Percentiles rank a stretch among this genome's conserved stretches.
These are phyloP conservation scores for Wilcoxina mikolae DNA, from an alignment of 495 filamentous ascomycete species.

Conservation along the genomic window DNA sequence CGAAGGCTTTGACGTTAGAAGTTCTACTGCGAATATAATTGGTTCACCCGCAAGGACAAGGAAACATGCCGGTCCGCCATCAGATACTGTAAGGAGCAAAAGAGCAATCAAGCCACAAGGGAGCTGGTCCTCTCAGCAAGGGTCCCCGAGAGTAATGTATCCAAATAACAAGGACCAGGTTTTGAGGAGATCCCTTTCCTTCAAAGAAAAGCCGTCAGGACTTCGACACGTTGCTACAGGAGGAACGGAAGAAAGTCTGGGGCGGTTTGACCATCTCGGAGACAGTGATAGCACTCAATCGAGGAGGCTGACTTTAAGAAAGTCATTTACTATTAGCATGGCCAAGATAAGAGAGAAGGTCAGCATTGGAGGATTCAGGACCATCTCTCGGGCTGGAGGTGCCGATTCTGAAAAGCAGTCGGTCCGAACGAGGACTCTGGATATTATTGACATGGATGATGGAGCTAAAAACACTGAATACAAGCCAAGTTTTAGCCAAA, in stretches of 20 bases:
- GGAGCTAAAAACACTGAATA: neutral
- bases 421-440: neutral
- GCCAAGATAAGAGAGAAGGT: slow-evolving; percentile 20
- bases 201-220: slow-evolving; percentile 5
- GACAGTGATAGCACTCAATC: slow-evolving; percentile 11
- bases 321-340: slow-evolving; percentile 23
- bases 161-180: too few species aligned
- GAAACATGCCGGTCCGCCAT: too few species aligned
- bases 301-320: slow-evolving; percentile 24
- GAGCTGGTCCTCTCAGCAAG: too few species aligned
- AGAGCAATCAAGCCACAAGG: too few species aligned
- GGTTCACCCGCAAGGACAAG: too few species aligned
- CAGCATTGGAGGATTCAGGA: slow-evolving; percentile 17
- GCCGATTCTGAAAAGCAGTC: neutral
- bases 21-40: neutral
- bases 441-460: neutral
- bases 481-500: neutral
- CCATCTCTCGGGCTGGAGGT: neutral
- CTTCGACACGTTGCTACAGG: neutral
- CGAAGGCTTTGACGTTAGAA: neutral
- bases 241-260: neutral
- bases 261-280: slow-evolving; percentile 2
- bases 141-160: too few species aligned
- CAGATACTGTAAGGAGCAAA: too few species aligned
- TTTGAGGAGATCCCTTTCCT: neutral